Conservation (phyloP, 345 rosid genomes). For the Leavenworthia alabamica region DNA sequence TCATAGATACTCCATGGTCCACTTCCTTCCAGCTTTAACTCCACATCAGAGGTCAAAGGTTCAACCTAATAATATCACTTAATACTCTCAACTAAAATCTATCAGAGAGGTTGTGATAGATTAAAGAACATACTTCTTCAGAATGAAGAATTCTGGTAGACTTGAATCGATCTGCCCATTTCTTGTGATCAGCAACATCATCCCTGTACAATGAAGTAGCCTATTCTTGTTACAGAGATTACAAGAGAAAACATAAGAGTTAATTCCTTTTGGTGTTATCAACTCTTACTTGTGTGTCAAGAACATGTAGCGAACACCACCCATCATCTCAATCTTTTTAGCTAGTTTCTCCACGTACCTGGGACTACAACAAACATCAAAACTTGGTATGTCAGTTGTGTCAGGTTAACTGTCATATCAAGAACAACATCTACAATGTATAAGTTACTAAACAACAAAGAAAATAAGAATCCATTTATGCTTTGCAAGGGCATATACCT, state of each 20-base stretch:
- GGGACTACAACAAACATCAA: conserved; percentile 39
- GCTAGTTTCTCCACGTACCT: conserved; percentile 51
- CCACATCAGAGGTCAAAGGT: conserved; percentile 42
- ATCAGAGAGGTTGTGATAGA: neutral
- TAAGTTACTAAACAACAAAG: neutral
- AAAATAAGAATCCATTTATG: neutral
- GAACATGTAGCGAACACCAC: conserved; percentile 55
- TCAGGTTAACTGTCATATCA: neutral
- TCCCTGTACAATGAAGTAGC: conserved; percentile 40
- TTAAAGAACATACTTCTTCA: conserved; percentile 39
- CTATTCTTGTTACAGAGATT: conserved; percentile 7
- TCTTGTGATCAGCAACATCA: conserved; percentile 64
- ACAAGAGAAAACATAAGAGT: neutral
- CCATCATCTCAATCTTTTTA: conserved; percentile 40
- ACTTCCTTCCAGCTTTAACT: conserved; percentile 53
- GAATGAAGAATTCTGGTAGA: conserved; percentile 51
- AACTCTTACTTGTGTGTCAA: conserved; percentile 51
- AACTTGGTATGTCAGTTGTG: neutral
- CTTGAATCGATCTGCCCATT: conserved; percentile 50
- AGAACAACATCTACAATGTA: neutral
- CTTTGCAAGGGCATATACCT: conserved; percentile 32
- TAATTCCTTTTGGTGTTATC: neutral
- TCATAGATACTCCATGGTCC: conserved; percentile 53
- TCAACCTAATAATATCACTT: conserved; percentile 33
- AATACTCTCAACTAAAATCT: neutral